These are phyloP conservation scores for Chaetomiaceae sp. DNA, from an alignment of 2,329 filamentous ascomycete genomes.

Conservation along the genomic window DNA sequence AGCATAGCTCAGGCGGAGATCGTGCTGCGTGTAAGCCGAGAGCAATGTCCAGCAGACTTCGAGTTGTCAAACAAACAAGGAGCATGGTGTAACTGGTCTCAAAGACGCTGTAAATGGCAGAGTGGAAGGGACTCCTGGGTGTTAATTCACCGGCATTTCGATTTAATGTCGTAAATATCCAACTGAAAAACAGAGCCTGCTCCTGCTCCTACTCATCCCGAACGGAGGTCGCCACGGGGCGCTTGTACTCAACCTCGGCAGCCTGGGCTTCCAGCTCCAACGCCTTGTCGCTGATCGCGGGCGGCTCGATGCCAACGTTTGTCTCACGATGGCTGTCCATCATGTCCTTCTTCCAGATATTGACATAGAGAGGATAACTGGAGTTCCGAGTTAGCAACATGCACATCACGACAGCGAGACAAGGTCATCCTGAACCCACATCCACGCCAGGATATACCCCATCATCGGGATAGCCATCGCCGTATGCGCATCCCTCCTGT, in stretches of 20 bases:
- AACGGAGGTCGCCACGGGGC: background rate
- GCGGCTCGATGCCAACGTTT: conserved; percentile 25
- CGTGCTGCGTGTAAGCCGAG: no score
- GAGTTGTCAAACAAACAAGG: no score
- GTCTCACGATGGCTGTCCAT: conserved; percentile 32
- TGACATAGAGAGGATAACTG: conserved; percentile 32
- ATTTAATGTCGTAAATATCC: no score
- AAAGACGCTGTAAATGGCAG: no score
- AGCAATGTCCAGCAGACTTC: no score
- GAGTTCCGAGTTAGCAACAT: background rate
- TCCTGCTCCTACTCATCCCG: no score
- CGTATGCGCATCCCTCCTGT: conserved; percentile 25
- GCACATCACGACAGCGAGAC: background rate
- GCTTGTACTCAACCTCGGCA: conserved; percentile 10
- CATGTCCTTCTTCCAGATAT: conserved; percentile 29
- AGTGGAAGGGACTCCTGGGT: no score
- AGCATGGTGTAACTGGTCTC: no score
- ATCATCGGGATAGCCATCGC: conserved; percentile 31
- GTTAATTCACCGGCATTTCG: no score
- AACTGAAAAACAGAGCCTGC: no score
- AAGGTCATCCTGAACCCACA: conserved; percentile 17
- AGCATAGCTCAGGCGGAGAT: no score
- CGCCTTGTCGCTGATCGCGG: conserved; percentile 22
- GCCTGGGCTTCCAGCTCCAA: conserved; percentile 28
- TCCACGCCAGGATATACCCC: conserved; percentile 29